These are phyloP conservation scores for Chaetomium sp. DNA, from an alignment of 2,329 filamentous ascomycete genomes.

Conservation along the genomic window DNA sequence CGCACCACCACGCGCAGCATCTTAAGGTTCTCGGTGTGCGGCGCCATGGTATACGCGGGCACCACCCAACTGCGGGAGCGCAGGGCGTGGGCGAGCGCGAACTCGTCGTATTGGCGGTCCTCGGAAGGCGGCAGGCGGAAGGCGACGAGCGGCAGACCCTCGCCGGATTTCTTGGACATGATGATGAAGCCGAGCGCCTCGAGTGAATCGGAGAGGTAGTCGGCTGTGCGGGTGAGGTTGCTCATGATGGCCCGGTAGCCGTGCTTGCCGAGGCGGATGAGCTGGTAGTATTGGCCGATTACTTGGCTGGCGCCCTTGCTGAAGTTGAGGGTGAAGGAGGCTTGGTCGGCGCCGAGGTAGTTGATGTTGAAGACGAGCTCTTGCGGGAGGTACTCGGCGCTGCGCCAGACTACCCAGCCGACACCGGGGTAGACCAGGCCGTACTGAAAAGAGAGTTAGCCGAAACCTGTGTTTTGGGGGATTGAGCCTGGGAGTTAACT, in stretches of 20 bases:
- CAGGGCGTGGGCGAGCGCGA: conserved; percentile 75
- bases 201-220: conserved; percentile 74
- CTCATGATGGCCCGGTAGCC: conserved; percentile 91
- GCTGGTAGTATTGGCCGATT: conserved; percentile 95
- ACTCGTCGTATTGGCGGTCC: conserved; percentile 63
- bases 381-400: conserved; percentile 73
- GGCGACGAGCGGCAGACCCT: conserved; percentile 81
- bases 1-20: conserved; percentile 88
- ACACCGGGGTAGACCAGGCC: conserved; percentile 78
- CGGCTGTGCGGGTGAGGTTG: conserved; percentile 82
- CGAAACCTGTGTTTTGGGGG: too few species aligned
- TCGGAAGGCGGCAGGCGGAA: conserved; percentile 64
- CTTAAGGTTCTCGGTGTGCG: conserved; percentile 75
- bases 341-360: conserved; percentile 92
- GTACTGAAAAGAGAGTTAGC: conserved; percentile 33
- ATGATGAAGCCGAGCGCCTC: conserved; percentile 75
- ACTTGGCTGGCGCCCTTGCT: conserved; percentile 91
- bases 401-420: conserved; percentile 88
- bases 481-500: too few species aligned
- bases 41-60: conserved; percentile 95
- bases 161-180: conserved; percentile 72
- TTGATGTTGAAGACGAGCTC: conserved; percentile 99
- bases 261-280: conserved; percentile 88
- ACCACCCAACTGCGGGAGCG: conserved; percentile 88
- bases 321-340: conserved; percentile 96